phyloP scores from a whole-genome alignment of 176 grass and related monocot genomes.

The Otatea glauca region DNA sequence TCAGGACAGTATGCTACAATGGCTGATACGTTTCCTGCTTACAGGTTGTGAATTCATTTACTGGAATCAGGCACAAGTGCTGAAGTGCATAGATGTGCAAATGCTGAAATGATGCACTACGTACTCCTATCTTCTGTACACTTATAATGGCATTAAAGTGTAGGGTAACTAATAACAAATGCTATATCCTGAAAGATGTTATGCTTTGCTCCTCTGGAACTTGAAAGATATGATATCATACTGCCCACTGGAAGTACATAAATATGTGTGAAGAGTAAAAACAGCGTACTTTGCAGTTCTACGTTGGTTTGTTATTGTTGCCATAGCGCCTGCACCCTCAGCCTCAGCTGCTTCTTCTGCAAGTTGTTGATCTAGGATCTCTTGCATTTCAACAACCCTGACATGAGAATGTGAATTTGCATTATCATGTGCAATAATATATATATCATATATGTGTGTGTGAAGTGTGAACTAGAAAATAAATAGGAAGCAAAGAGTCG shows the following conservation, averaged over 20 bases:
- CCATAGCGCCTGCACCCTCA: slow-evolving; percentile 82
- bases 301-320: slow-evolving; percentile 87
- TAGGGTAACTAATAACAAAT: slow-evolving; percentile 26
- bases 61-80: slow-evolving; percentile 10
- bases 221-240: slow-evolving; percentile 43
- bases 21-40: slow-evolving; percentile 17
- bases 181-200: slow-evolving; percentile 21
- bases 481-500: background rate
- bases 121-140: slow-evolving; percentile 9
- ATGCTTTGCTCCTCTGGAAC: slow-evolving; percentile 31
- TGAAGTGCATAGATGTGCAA: background rate
- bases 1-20: slow-evolving; percentile 15
- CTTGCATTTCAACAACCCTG: slow-evolving; percentile 99
- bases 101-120: slow-evolving; percentile 4
- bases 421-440: slow-evolving; percentile 21
- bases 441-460: slow-evolving; percentile 19
- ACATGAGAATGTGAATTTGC: slow-evolving; percentile 48
- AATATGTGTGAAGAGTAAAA: slow-evolving; percentile 23
- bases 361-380: slow-evolving; percentile 97
- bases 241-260: background rate
- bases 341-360: slow-evolving; percentile 99
- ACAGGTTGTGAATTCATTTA: slow-evolving; percentile 28
- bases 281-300: slow-evolving; percentile 80
- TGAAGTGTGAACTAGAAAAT: slow-evolving; percentile 19
- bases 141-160: slow-evolving; percentile 27